phyloP scores from a whole-genome alignment of 2,329 filamentous ascomycete genomes.

The Colletotrichum sp. region DNA sequence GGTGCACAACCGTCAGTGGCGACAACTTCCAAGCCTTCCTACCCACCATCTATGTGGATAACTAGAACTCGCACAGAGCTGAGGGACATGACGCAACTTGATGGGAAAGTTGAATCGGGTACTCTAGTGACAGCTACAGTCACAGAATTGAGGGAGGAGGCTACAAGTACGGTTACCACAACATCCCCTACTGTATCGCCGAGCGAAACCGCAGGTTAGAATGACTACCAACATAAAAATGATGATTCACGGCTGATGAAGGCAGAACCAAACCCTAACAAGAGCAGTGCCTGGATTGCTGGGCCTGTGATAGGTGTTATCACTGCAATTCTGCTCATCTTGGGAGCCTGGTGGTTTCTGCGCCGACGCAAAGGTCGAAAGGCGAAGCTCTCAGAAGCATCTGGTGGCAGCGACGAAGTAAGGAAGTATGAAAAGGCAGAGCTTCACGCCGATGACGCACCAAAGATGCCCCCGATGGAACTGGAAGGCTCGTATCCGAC shows the following conservation, averaged over 20 bases:
- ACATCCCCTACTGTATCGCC: background rate
- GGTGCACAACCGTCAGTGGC: too few relatives aligned
- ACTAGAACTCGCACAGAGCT: too few relatives aligned
- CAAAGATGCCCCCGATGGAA: background rate
- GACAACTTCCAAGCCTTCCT: too few relatives aligned
- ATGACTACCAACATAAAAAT: rapidly evolving
- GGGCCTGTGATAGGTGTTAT: background rate
- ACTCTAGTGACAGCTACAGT: too few relatives aligned
- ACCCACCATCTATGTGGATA: too few relatives aligned
- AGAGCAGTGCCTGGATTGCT: background rate
- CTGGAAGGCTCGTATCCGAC: background rate
- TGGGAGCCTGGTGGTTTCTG: background rate
- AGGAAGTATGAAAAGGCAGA: background rate
- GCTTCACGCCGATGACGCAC: background rate
- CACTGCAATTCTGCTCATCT: background rate
- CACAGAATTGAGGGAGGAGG: background rate
- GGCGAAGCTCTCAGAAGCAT: background rate
- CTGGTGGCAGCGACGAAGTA: background rate
- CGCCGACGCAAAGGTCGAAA: background rate
- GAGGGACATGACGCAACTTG: too few relatives aligned
- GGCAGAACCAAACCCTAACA: background rate
- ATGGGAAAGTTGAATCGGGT: too few relatives aligned
- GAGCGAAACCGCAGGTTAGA: background rate
- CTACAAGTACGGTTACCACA: background rate
- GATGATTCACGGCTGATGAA: background rate